Conservation (phyloP, 768 basidiomycete genomes). For the Hydnomerulius pinastri region DNA sequence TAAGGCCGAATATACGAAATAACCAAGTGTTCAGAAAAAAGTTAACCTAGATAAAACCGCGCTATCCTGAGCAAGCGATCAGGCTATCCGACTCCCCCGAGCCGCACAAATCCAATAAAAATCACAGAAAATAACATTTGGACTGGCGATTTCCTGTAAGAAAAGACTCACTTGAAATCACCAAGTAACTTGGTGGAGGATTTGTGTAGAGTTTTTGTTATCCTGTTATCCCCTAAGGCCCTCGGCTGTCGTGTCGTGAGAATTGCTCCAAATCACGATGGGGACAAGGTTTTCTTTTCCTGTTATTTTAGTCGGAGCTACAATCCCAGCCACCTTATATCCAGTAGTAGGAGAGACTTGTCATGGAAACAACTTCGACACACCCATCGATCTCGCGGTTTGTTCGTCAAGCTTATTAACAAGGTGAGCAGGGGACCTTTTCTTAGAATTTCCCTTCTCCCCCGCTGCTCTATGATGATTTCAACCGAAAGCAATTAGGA, state of each 20-base stretch:
- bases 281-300: slow-evolving; percentile 25
- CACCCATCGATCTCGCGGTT: no score
- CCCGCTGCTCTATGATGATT: slow-evolving; percentile 25
- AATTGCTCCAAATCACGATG: slow-evolving; percentile 31
- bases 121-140: neutral
- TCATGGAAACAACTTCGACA: no score
- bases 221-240: slow-evolving; percentile 35
- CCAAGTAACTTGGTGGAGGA: slow-evolving; percentile 11
- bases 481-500: slow-evolving; percentile 38
- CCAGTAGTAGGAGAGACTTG: no score
- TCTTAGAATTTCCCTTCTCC: neutral
- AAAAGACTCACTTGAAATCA: slow-evolving; percentile 28
- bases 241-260: slow-evolving; percentile 38
- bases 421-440: slow-evolving; percentile 18
- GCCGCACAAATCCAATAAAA: slow-evolving; percentile 20
- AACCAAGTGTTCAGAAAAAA: slow-evolving; percentile 26
- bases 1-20: slow-evolving; percentile 37
- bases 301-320: slow-evolving; percentile 33
- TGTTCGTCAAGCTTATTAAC: no score
- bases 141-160: slow-evolving; percentile 12
- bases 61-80: slow-evolving; percentile 29
- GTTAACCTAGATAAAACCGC: slow-evolving; percentile 34
- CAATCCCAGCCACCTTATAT: slow-evolving; percentile 16
- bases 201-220: slow-evolving; percentile 34
- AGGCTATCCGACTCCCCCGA: neutral